Evolutionary conservation across 1,139 yeast species (phyloP).

Genomic region (Tardiomyces digboiensis): DNA sequence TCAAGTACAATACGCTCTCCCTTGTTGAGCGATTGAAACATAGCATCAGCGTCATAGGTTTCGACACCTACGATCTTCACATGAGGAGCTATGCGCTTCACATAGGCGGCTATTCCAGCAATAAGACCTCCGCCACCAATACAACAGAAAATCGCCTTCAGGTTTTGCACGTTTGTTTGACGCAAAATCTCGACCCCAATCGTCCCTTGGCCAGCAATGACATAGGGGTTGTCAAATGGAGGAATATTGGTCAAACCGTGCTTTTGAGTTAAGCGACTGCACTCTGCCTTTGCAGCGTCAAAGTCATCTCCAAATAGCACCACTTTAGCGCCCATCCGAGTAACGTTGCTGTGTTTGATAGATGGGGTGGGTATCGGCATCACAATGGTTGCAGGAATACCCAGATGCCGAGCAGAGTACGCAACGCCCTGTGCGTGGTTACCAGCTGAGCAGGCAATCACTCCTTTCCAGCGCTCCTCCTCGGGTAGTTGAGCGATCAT

Average conservation of each 20-base stretch:
- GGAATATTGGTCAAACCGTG: conserved; percentile 84
- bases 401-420: conserved; percentile 71
- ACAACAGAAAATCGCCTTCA: conserved; percentile 83
- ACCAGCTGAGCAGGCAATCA: conserved; percentile 97
- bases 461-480: conserved; percentile 69
- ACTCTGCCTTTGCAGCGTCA: conserved; percentile 86
- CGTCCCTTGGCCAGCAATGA: conserved; percentile 99
- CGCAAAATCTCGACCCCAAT: conserved; percentile 87
- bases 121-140: conserved; percentile 98
- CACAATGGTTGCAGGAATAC: conserved; percentile 90
- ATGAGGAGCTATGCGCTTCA: conserved; percentile 96
- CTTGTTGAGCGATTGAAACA: conserved; percentile 58
- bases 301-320: conserved; percentile 91
- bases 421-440: conserved; percentile 99
- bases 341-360: conserved; percentile 83
- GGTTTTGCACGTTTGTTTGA: conserved; percentile 68
- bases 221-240: conserved; percentile 96
- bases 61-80: conserved; percentile 94
- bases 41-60: conserved; percentile 89
- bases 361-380: conserved; percentile 98
- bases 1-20: conserved; percentile 47
- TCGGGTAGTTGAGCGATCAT: conserved; percentile 84
- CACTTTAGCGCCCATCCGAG: conserved; percentile 89
- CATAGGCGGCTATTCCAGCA: conserved; percentile 82
- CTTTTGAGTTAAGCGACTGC: conserved; percentile 56